Percentiles rank a stretch among this genome's conserved stretches.
Evolutionary conservation across 2,329 filamentous ascomycete species (phyloP).

Genomic region (Pyricularia grisea): DNA sequence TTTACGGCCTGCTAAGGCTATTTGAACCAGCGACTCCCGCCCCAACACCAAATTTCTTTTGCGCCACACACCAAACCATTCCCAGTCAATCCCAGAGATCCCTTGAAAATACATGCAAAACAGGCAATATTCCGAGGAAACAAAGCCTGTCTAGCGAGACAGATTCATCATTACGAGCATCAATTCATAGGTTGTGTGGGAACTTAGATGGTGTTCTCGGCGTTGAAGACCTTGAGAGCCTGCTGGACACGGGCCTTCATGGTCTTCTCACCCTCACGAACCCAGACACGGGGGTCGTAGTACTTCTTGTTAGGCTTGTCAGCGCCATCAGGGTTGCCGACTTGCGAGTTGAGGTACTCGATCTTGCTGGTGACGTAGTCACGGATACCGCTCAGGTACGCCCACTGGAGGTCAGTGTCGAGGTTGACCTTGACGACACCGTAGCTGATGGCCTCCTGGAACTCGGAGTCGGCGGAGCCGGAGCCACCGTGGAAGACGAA

Average conservation of each 20-base stretch:
- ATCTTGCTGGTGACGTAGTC: conserved; percentile 94
- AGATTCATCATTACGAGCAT: neutral
- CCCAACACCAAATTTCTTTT: neutral
- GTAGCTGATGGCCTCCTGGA: conserved; percentile 75
- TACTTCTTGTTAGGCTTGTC: conserved; percentile 99
- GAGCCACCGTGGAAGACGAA: conserved; percentile 99
- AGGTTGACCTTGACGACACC: conserved; percentile 99
- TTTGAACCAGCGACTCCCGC: neutral
- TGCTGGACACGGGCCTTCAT: conserved; percentile 75
- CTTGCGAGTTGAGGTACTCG: conserved; percentile 78
- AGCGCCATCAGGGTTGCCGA: conserved; percentile 85
- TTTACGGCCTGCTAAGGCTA: neutral
- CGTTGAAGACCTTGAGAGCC: conserved; percentile 88
- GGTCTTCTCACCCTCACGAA: conserved; percentile 81
- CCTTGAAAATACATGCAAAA: neutral
- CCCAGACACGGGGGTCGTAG: conserved; percentile 79
- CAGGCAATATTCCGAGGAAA: neutral
- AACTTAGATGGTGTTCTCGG: conserved; percentile 63
- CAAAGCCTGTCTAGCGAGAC: neutral
- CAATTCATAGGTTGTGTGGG: neutral
- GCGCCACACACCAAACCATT: neutral
- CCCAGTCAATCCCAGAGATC: neutral
- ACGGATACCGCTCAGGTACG: conserved; percentile 85
- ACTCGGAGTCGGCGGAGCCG: conserved; percentile 85
- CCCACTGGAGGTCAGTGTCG: conserved; percentile 95